These are phyloP conservation scores for Polyplosphaeria fusca DNA, from an alignment of 495 filamentous ascomycete species.

Conservation along the genomic window DNA sequence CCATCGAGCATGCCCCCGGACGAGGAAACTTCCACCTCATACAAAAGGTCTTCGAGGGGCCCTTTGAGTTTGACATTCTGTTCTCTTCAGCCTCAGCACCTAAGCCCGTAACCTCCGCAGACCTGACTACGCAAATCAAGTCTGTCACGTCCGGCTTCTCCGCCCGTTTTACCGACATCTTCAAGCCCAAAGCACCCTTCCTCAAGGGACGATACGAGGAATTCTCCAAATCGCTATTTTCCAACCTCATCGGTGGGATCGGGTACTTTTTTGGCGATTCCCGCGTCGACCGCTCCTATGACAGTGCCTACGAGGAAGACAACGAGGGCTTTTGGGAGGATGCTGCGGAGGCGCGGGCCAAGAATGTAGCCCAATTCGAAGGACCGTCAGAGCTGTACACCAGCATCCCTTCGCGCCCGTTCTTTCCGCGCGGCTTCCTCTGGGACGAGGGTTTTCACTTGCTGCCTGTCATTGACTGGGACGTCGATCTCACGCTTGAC, in stretches of 20 bases:
- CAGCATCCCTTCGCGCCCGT: conserved; percentile 87
- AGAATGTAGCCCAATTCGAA: conserved; percentile 63
- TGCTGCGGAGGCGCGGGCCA: conserved; percentile 67
- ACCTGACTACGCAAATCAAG: conserved; percentile 67
- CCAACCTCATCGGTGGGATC: conserved; percentile 90
- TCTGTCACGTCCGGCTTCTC: conserved; percentile 64
- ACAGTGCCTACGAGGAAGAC: conserved; percentile 89
- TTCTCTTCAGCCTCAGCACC: conserved; percentile 78
- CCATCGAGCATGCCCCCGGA: conserved; percentile 64
- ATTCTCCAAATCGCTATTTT: conserved; percentile 88
- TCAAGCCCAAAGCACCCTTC: conserved; percentile 75
- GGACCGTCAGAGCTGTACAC: conserved; percentile 89
- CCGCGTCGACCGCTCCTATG: conserved; percentile 84
- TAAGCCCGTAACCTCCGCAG: conserved; percentile 58
- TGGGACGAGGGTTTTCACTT: conserved; percentile 99
- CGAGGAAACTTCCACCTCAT: conserved; percentile 81
- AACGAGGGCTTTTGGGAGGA: conserved; percentile 98
- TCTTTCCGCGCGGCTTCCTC: conserved; percentile 93
- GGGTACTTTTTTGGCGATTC: conserved; percentile 90
- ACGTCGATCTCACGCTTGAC: conserved; percentile 82
- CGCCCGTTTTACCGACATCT: conserved; percentile 68
- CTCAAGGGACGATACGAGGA: conserved; percentile 64
- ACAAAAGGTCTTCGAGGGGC: conserved; percentile 87
- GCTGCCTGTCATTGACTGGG: conserved; percentile 88
- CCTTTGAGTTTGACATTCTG: conserved; percentile 91